Percentiles rank a stretch among this genome's conserved stretches.
These are phyloP conservation scores for Marchantia polymorpha DNA, from an alignment of 225 moss, liverwort and hornwort genomes.

Conservation along the genomic window DNA sequence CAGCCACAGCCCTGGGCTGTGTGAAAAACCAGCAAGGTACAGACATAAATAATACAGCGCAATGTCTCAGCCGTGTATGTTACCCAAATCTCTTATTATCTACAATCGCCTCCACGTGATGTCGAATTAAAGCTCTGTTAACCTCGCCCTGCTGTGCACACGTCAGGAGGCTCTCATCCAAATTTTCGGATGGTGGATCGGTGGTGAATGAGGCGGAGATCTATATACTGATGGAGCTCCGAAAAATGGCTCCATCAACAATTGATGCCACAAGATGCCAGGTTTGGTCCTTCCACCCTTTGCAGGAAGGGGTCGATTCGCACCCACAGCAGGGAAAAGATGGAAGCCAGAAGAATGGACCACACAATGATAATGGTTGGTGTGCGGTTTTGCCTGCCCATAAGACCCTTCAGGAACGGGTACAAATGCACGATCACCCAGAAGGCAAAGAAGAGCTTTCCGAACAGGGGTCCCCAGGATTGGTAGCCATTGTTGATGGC, in stretches of 20 bases:
- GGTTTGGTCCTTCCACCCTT: constrained; percentile 54
- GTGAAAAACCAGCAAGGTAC: constrained; percentile 27
- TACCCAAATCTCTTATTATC: constrained; percentile 42
- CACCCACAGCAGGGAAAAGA: constrained; percentile 93
- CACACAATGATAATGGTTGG: constrained; percentile 94
- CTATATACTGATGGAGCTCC: constrained; percentile 15
- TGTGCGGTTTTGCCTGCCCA: constrained; percentile 90
- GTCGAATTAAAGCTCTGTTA: background rate
- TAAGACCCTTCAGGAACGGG: constrained; percentile 94
- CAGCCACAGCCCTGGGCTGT: constrained; percentile 8
- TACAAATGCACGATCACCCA: constrained; percentile 99
- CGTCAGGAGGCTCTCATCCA: constrained; percentile 6
- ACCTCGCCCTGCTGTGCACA: background rate
- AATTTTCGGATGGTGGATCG: background rate
- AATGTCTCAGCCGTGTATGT: constrained; percentile 12
- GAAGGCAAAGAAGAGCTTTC: constrained; percentile 97
- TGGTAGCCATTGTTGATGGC: constrained; percentile 90
- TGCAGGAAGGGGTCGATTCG: constrained; percentile 77
- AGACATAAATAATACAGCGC: constrained; percentile 18
- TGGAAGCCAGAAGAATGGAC: constrained; percentile 94
- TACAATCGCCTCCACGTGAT: constrained; percentile 37
- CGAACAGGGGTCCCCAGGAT: constrained; percentile 92
- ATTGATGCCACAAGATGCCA: constrained; percentile 69
- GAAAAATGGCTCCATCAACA: constrained; percentile 43
- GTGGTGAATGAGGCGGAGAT: constrained; percentile 10